Base-by-base conservation (phyloP, 2,329 filamentous ascomycete species). In the Microthyrium microscopicum region DNA sequence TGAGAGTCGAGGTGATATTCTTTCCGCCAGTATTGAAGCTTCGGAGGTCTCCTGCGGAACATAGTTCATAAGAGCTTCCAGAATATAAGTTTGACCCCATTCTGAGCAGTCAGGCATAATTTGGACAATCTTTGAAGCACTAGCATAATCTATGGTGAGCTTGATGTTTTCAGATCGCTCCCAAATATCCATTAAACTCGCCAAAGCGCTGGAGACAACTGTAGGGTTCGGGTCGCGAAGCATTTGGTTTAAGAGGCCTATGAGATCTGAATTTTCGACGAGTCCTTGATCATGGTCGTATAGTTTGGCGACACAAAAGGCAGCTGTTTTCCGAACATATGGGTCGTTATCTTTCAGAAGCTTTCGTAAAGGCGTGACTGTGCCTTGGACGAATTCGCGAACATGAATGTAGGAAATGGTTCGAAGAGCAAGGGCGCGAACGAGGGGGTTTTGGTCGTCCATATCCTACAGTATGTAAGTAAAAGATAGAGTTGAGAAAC, bases 391-490 rank as follows among this genome's bases (percentile, higher is more conserved):
- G 50, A 91, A 98, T 52, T 98, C 85, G 44, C 79, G 75, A 29
- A 98, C 89, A 52, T 98, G 87, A 42, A 98, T 78, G 52, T 98
- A 98, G 9, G 89, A 94, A 61, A 98, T 89, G 35, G 89, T 98
- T 40, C 89, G 78, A 24, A 98, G 63, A 13, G 89, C 83, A 20
- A 98, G 69, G 4, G 89, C 89, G 50, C 89, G 77, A 26, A 95
- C 85, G 2, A 98, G 65, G 1, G 89, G 89, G 49, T 93, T 98
- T 21, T 69, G 66, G 50, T 95, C 87, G 52, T 87, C 78, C 76
- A 95, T 84, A 53, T 98, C 89, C 77, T 91, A 33, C 41, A 34
- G 16, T 13, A 8, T 15, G 9, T 20, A 11, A 6, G 9, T n/a
- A 17, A 9, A 15, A 6, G 17, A 6, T 26, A 18, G 8, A 18